Conservation (phyloP, 768 basidiomycete species). For the Podaxis sp. region DNA sequence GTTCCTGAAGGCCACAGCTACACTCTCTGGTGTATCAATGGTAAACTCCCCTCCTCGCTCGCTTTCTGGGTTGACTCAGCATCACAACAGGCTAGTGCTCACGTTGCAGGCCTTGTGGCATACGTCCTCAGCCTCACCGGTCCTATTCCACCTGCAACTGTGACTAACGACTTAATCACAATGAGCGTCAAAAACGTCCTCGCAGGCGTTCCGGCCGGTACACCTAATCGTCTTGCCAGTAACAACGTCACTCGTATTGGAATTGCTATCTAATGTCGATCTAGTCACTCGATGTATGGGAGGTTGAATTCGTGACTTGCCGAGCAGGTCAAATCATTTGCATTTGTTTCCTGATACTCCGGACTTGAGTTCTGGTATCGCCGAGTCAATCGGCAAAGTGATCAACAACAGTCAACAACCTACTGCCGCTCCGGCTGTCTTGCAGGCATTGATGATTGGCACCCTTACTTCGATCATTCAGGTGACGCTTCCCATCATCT, state of each 20-base stretch:
- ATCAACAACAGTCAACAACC: not conserved
- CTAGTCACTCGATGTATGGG: not conserved
- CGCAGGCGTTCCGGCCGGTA: conserved; percentile 14
- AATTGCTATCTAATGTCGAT: not conserved
- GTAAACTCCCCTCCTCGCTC: not conserved
- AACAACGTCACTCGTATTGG: conserved; percentile 3
- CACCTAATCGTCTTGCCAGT: conserved; percentile 13
- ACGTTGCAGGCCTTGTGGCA: conserved; percentile 18
- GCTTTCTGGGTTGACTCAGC: not conserved
- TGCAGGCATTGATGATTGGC: not conserved
- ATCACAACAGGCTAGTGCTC: conserved; percentile 15
- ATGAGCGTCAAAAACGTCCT: conserved; percentile 14
- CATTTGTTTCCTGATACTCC: not conserved
- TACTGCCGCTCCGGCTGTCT: not conserved
- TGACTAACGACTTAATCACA: conserved; percentile 2
- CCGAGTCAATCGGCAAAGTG: not conserved
- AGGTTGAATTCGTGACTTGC: not conserved
- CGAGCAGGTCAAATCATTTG: not conserved
- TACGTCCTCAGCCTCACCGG: conserved; percentile 16
- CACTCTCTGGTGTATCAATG: conserved; percentile 12
- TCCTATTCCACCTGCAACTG: conserved; percentile 1
- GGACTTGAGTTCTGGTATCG: too few relatives aligned
- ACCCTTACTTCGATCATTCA: not conserved
- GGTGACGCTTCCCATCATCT: not conserved
- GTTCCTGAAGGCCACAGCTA: conserved; percentile 4